Evolutionary conservation across 345 rosid species (phyloP).

Genomic region (Citrus cavaleriei): DNA sequence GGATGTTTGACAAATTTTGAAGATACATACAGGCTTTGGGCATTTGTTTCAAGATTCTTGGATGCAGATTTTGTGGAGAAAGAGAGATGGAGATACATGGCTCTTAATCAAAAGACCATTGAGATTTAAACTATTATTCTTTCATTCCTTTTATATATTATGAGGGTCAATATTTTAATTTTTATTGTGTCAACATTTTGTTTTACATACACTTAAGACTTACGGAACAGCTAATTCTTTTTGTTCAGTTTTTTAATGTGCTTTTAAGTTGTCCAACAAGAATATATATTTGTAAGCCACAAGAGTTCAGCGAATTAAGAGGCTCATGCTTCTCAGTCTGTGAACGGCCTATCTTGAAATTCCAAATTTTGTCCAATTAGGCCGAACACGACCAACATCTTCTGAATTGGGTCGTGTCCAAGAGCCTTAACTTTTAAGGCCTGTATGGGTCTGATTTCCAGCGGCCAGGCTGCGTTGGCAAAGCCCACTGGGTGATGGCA

Average conservation of each 20-base stretch:
- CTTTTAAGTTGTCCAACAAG: no score
- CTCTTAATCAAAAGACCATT: constrained; percentile 59
- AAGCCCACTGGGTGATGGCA: no score
- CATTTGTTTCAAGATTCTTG: constrained; percentile 67
- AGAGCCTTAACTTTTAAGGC: no score
- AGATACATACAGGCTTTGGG: constrained; percentile 74
- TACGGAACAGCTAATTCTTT: background rate
- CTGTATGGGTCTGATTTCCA: no score
- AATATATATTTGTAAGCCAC: no score
- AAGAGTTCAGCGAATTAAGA: no score
- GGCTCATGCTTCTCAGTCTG: no score
- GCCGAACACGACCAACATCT: no score
- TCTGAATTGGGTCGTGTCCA: no score
- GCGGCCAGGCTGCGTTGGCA: no score
- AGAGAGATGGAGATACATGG: constrained; percentile 78
- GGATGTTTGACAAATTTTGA: constrained; percentile 78
- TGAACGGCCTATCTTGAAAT: no score
- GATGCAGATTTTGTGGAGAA: constrained; percentile 96
- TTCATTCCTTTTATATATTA: constrained; percentile 3
- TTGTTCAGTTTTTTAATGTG: background rate
- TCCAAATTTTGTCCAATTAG: no score
- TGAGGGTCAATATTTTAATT: background rate
- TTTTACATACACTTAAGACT: background rate
- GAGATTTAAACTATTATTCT: constrained; percentile 32
- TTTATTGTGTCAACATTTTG: background rate